These are phyloP conservation scores for Rugonectria rugulosa DNA, from an alignment of 2,329 filamentous ascomycete genomes.

Conservation along the genomic window DNA sequence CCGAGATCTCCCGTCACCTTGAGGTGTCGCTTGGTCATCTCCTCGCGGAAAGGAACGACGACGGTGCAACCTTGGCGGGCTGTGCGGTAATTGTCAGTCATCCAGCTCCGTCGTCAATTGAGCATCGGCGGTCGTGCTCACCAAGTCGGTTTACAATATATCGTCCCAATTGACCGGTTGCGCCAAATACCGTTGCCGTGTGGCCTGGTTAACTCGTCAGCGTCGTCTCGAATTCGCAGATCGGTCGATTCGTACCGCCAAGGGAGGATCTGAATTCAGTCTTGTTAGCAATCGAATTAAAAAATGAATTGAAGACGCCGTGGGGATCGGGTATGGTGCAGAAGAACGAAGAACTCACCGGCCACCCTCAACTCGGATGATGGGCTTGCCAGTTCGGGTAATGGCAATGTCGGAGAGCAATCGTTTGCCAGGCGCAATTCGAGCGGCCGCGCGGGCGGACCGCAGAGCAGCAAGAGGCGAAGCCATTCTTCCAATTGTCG, in stretches of 20 bases:
- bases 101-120: conserved; percentile 1
- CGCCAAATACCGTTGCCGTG: conserved; percentile 97
- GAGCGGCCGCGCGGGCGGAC: conserved; percentile 56
- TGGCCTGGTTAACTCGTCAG: conserved; percentile 69
- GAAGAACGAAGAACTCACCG: conserved; percentile 66
- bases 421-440: conserved; percentile 59
- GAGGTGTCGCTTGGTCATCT: conserved; percentile 96
- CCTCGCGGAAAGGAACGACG: conserved; percentile 91
- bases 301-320: neutral
- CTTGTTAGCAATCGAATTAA: conserved; percentile 42
- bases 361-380: conserved; percentile 87
- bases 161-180: conserved; percentile 91
- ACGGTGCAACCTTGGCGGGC: conserved; percentile 95
- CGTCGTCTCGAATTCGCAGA: conserved; percentile 21
- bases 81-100: conserved; percentile 47
- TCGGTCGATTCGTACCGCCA: conserved; percentile 69
- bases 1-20: conserved; percentile 97
- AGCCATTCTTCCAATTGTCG: conserved; percentile 56
- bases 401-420: conserved; percentile 85
- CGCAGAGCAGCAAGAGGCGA: conserved; percentile 64
- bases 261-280: conserved; percentile 74
- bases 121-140: conserved; percentile 40
- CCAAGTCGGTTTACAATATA: conserved; percentile 98
- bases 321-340: neutral
- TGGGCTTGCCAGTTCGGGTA: conserved; percentile 94